Base-by-base conservation (phyloP, 2,329 filamentous ascomycete species). In the Epichloe elymi region DNA sequence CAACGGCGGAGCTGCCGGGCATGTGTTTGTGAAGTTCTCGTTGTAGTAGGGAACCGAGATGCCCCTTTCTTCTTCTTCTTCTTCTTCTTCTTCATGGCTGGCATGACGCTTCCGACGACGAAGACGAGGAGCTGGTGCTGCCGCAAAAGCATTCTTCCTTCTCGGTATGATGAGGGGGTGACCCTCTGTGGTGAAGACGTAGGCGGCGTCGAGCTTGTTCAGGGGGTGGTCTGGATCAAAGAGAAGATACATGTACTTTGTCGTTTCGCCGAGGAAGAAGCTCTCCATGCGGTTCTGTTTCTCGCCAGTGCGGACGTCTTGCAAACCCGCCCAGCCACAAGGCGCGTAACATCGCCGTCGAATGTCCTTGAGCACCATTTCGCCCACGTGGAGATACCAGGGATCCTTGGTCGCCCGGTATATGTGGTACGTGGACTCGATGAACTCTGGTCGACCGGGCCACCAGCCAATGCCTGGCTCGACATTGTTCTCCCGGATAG, bases 231-330 rank as follows among this genome's bases (percentile, higher is more conserved):
- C 76, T 4, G 83, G 77, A 57, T 95, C 87, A 65, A 94, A 97
- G 2, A 97, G 78, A 50, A 98, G 72, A 65, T 94, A 97, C 55
- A 98, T 74, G 65, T 98, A 98, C 67, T 97, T 96, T 43, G 88
- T 84, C 1, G 93, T 98, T 68, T 98, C 93, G 14, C 93, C 91
- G 1, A 98, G 75, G 62, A 97, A 97, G 74, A 97, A 98, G 64
- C 91, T 97, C 68, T 98, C 93, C 93, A 97, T 97, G 36, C 93
- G 85, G 64, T 98, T 90, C 58, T 80, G 87, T 67, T 88, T 81
- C 67, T 96, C 88, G 3, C 91, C 91, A 5, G 79, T 87, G 36
- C 83, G 73, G 8, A 91, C 86, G 64, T 90, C 84, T 60, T 89
- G 84, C 37, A 97, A 74, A 0, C 91, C 91, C 14, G 91, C 87